These are phyloP conservation scores for Earliella scabrosa DNA, from an alignment of 1,284 basidiomycete genomes.

Conservation along the genomic window DNA sequence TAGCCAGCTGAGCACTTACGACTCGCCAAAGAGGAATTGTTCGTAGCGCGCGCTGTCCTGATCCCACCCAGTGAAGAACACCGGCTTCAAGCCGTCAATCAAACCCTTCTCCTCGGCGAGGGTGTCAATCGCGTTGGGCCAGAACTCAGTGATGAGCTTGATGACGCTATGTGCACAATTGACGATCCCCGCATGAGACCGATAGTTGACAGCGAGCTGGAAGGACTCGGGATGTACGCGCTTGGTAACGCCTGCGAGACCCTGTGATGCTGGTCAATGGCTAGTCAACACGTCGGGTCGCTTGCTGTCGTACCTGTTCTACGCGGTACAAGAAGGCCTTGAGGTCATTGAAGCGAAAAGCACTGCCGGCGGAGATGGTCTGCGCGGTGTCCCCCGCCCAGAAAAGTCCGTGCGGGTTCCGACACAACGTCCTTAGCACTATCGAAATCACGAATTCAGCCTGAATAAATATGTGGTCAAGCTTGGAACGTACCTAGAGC, in stretches of 20 bases:
- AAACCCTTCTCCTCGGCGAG: conserved; percentile 62
- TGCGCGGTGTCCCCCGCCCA: conserved; percentile 85
- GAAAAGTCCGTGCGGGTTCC: conserved; percentile 69
- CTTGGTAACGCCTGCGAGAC: neutral
- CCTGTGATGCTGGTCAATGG: too few relatives aligned
- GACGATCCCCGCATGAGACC: conserved; percentile 72
- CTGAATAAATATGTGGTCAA: too few relatives aligned
- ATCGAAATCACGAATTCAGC: neutral
- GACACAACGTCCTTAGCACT: conserved; percentile 67
- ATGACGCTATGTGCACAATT: conserved; percentile 68
- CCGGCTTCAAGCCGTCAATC: conserved; percentile 61
- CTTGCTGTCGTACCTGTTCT: conserved; percentile 54
- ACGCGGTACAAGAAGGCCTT: conserved; percentile 66
- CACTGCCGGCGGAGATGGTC: conserved; percentile 72
- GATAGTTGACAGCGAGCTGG: conserved; percentile 67
- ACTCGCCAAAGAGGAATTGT: conserved; percentile 58
- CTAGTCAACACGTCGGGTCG: too few relatives aligned
- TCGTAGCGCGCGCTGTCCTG: conserved; percentile 55
- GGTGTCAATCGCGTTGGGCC: conserved; percentile 68
- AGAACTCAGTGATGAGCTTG: conserved; percentile 63
- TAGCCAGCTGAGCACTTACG: conserved; percentile 37
- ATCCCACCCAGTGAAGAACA: conserved; percentile 62
- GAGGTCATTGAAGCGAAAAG: conserved; percentile 74
- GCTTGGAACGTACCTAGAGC: conserved; percentile 59
- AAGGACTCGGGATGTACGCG: conserved; percentile 49